These are phyloP conservation scores for Penicillium longicatenatum DNA, from an alignment of 495 filamentous ascomycete species.

Conservation along the genomic window DNA sequence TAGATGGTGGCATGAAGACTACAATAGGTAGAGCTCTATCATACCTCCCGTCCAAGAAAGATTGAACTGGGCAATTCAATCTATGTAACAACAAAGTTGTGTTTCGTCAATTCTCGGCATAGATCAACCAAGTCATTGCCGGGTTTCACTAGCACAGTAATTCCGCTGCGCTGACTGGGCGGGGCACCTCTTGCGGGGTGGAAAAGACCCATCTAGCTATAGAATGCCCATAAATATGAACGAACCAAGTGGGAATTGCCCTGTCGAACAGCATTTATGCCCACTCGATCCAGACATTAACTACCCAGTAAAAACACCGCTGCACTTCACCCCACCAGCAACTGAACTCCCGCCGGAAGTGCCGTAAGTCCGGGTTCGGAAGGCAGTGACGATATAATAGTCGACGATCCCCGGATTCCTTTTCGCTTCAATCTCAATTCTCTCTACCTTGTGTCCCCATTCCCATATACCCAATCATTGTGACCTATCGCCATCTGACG, in stretches of 20 bases:
- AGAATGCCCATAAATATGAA: neutral
- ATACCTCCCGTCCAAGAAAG: too few species aligned
- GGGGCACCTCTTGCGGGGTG: slow-evolving; percentile 16
- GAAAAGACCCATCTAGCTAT: slow-evolving; percentile 1
- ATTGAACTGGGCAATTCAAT: too few species aligned
- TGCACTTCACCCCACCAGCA: slow-evolving; percentile 1
- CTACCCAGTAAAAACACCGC: neutral
- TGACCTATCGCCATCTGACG: neutral
- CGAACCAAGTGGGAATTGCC: neutral
- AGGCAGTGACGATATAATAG: slow-evolving; percentile 5
- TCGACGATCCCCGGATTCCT: slow-evolving; percentile 10
- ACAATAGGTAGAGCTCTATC: neutral
- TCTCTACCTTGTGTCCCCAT: neutral
- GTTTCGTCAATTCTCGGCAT: too few species aligned
- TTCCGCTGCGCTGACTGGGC: slow-evolving; percentile 18
- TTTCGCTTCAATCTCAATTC: slow-evolving; percentile 1
- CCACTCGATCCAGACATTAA: neutral
- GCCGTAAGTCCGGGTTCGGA: slow-evolving; percentile 6
- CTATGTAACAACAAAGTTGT: too few species aligned
- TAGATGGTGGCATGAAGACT: neutral
- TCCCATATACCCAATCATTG: neutral
- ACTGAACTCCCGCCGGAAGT: slow-evolving; percentile 9
- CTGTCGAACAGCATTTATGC: neutral
- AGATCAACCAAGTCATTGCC: neutral
- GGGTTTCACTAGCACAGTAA: slow-evolving; percentile 11